Percentiles rank a stretch among this genome's conserved stretches.
Evolutionary conservation across 2,329 filamentous ascomycete genomes (phyloP).

Genomic region (Cordyceps sp.): DNA sequence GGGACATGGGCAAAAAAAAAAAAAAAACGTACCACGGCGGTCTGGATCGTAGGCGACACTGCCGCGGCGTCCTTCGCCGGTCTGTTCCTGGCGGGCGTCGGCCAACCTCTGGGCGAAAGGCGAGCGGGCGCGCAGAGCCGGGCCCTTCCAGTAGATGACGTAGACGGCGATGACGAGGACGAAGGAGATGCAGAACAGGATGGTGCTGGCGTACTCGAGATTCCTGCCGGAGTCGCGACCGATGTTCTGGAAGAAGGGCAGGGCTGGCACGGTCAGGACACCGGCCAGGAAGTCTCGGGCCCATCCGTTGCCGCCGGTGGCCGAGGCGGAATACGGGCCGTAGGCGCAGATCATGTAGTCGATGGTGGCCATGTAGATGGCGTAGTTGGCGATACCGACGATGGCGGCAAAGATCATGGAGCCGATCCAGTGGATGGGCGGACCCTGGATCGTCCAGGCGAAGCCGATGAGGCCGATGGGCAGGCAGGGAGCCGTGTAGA

Average conservation of each 20-base stretch:
- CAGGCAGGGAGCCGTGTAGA: conserved; percentile 42
- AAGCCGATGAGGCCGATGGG: conserved; percentile 56
- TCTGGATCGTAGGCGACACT: conserved; percentile 10
- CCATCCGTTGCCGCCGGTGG: conserved; percentile 62
- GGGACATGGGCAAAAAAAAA: background rate
- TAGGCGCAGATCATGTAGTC: conserved; percentile 67
- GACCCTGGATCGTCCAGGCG: conserved; percentile 49
- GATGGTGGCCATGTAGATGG: conserved; percentile 61
- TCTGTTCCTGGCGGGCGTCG: conserved; percentile 17
- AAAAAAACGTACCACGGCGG: conserved; percentile 12
- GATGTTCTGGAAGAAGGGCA: conserved; percentile 47
- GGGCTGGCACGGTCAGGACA: conserved; percentile 50
- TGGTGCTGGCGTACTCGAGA: conserved; percentile 44
- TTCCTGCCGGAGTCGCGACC: conserved; percentile 26
- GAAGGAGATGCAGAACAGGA: conserved; percentile 45
- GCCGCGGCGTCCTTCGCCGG: conserved; percentile 12
- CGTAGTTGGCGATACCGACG: conserved; percentile 58
- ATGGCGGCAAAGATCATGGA: conserved; percentile 47
- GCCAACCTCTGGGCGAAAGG: conserved; percentile 49
- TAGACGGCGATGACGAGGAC: conserved; percentile 47
- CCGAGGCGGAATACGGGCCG: conserved; percentile 55
- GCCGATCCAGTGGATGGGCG: conserved; percentile 49
- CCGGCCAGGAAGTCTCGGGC: conserved; percentile 58
- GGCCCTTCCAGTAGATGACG: conserved; percentile 49
- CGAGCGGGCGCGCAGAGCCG: conserved; percentile 39